Evolutionary conservation across 2,329 filamentous ascomycete genomes (phyloP).

Genomic region (Cadophora sp.): DNA sequence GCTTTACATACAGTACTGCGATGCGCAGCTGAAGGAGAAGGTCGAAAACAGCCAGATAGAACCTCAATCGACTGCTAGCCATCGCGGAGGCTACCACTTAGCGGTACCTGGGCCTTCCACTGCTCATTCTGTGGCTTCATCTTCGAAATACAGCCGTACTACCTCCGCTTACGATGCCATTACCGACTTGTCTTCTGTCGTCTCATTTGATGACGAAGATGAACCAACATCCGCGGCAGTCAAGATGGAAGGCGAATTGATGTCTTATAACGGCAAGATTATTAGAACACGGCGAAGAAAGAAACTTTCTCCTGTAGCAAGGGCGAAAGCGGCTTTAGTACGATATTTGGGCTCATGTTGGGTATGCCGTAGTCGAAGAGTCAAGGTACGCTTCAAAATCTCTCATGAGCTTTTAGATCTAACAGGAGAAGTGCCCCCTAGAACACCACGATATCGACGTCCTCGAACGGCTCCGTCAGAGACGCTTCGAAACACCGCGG

Average conservation of each 20-base stretch:
- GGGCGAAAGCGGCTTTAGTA: conserved; percentile 41
- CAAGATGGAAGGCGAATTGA: conserved; percentile 26
- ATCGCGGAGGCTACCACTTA: conserved; percentile 28
- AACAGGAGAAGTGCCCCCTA: conserved; percentile 37
- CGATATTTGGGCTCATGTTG: conserved; percentile 39
- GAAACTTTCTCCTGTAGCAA: conserved; percentile 31
- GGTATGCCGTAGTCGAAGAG: conserved; percentile 34
- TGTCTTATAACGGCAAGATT: conserved; percentile 37
- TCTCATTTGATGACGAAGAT: conserved; percentile 38
- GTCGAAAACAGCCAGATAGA: conserved; percentile 31
- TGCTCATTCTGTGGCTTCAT: conserved; percentile 35
- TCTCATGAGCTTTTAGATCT: conserved; percentile 4
- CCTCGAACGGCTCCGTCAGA: conserved; percentile 32
- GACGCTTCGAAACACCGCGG: conserved; percentile 14
- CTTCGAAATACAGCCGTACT: conserved; percentile 30
- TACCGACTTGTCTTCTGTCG: conserved; percentile 40
- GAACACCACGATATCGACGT: conserved; percentile 40
- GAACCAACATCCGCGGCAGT: conserved; percentile 29
- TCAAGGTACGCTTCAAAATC: conserved; percentile 29
- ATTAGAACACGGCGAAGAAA: conserved; percentile 35
- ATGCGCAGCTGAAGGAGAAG: conserved; percentile 29
- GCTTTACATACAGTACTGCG: conserved; percentile 34
- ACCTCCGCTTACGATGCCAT: conserved; percentile 27
- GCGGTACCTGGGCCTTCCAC: conserved; percentile 28
- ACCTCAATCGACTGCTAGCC: conserved; percentile 26